Evolutionary conservation across 2,329 filamentous ascomycete genomes (phyloP).

Genomic region (Apiospora sp.): DNA sequence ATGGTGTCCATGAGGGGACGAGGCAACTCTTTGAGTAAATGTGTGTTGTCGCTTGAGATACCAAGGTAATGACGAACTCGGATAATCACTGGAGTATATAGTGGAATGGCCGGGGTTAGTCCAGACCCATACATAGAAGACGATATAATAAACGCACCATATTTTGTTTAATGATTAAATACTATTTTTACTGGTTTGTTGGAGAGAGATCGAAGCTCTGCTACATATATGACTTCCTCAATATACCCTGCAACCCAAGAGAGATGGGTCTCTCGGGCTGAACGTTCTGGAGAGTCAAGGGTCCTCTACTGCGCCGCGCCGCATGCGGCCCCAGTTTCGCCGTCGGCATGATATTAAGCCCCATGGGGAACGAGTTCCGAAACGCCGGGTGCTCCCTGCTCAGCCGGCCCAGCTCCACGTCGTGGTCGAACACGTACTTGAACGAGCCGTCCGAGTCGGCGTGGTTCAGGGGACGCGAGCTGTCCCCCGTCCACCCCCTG

Average conservation of each 20-base stretch:
- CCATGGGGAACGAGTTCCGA: slow-evolving; percentile 10
- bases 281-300: background rate
- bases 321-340: background rate
- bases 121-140: background rate
- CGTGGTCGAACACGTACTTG: slow-evolving; percentile 4
- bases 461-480: slow-evolving; percentile 17
- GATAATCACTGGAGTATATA: too few species aligned
- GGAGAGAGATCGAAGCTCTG: background rate
- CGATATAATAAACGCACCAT: background rate
- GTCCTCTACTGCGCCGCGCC: background rate
- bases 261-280: slow-evolving; percentile 2
- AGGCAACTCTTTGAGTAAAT: too few species aligned
- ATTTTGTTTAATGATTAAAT: background rate
- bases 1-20: too few species aligned
- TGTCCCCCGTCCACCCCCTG: slow-evolving; percentile 15
- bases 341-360: background rate
- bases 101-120: background rate
- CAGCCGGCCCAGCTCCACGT: slow-evolving; percentile 9
- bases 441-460: slow-evolving; percentile 18
- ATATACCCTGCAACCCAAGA: background rate
- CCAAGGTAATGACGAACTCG: too few species aligned
- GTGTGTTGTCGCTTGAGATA: too few species aligned
- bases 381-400: background rate
- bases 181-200: slow-evolving; percentile 1
- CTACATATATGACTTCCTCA: slow-evolving; percentile 8